Evolutionary conservation across 139 green algal genomes (phyloP).

Genomic region (Chlamydomonas asymmetrica): DNA sequence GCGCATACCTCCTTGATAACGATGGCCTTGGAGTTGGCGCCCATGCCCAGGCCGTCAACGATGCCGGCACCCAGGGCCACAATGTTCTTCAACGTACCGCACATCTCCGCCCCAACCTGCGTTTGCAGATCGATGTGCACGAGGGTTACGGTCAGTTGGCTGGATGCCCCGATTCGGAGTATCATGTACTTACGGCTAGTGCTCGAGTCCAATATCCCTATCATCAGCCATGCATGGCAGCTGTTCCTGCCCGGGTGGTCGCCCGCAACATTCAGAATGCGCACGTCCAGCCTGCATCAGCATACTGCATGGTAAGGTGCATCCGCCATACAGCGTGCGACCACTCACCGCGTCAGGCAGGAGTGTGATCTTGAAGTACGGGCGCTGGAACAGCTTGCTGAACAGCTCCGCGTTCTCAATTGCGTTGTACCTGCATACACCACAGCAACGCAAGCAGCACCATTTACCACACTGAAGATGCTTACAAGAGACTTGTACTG

Average conservation of each 20-base stretch:
- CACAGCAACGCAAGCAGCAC: neutral
- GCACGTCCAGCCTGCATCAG: too few species aligned
- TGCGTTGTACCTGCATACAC: conserved; percentile 59
- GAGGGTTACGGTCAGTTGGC: too few species aligned
- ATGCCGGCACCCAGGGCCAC: conserved; percentile 76
- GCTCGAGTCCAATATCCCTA: too few species aligned
- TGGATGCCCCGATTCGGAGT: too few species aligned
- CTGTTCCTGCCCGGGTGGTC: too few species aligned
- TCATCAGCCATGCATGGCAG: too few species aligned
- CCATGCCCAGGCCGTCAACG: conserved; percentile 67
- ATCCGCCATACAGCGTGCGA: too few species aligned
- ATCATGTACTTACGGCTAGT: too few species aligned
- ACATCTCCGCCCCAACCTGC: conserved; percentile 68
- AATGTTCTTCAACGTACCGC: conserved; percentile 83
- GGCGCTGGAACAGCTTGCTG: conserved; percentile 66
- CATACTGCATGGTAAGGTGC: too few species aligned
- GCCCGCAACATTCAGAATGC: too few species aligned
- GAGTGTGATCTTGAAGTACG: conserved; percentile 60
- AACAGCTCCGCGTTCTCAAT: conserved; percentile 52
- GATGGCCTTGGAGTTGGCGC: conserved; percentile 69
- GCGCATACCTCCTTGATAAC: conserved; percentile 60
- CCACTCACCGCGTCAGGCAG: conserved; percentile 60
- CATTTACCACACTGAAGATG: neutral
- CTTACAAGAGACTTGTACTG: neutral
- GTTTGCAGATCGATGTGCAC: too few species aligned